These are phyloP conservation scores for Phytophthora pinifolia DNA, from an alignment of 352 stramenopile genomes.

Conservation along the genomic window DNA sequence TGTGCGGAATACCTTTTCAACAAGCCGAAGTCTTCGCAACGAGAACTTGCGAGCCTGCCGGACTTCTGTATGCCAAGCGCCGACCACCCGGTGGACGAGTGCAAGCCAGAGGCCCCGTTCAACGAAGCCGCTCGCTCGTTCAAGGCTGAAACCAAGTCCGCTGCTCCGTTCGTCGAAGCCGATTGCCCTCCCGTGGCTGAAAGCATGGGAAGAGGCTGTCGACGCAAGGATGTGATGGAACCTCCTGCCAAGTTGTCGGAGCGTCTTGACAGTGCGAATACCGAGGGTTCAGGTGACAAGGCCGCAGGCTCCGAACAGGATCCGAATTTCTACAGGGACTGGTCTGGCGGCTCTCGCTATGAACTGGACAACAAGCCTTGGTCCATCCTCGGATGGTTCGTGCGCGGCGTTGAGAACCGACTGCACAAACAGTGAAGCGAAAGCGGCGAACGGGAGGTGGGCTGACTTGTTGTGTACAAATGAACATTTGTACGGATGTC, in stretches of 20 bases:
- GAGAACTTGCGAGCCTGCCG: not conserved
- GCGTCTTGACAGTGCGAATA: constrained; percentile 8
- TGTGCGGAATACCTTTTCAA: constrained; percentile 2
- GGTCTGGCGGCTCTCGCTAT: constrained; percentile 39
- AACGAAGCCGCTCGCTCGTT: not conserved
- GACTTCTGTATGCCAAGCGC: constrained; percentile 5
- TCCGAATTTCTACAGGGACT: constrained; percentile 24
- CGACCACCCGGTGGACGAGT: not conserved
- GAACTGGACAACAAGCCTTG: constrained; percentile 43
- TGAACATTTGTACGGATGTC: constrained; percentile 24
- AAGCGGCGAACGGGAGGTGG: not conserved
- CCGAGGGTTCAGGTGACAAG: not conserved
- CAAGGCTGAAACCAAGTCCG: not conserved
- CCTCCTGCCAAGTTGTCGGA: constrained; percentile 26
- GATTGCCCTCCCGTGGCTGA: not conserved
- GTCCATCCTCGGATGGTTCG: constrained; percentile 49
- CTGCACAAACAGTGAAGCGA: constrained; percentile 27
- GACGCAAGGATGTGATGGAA: constrained; percentile 17
- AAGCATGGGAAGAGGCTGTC: not conserved
- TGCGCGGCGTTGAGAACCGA: constrained; percentile 39
- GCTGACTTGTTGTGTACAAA: constrained; percentile 20
- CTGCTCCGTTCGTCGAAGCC: not conserved
- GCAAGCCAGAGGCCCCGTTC: not conserved
- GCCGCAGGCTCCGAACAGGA: constrained; percentile 7
- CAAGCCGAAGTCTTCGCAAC: not conserved